Evolutionary conservation across 805 yeast genomes (phyloP).

Genomic region (Hanseniaspora occidentalis): DNA sequence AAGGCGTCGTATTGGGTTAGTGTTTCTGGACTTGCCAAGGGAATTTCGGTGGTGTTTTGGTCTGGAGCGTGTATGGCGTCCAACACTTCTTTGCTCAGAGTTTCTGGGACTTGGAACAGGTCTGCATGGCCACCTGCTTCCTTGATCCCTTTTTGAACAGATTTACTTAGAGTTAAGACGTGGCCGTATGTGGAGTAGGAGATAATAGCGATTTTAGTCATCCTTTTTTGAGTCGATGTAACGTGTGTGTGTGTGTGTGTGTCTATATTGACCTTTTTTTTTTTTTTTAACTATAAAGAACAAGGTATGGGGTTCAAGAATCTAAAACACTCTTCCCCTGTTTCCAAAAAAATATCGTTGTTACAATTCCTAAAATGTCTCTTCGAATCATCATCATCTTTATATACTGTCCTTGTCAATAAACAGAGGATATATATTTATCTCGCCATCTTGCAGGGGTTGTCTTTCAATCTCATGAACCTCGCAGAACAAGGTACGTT

Average conservation of each 20-base stretch:
- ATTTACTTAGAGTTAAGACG: conserved; percentile 52
- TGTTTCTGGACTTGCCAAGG: conserved; percentile 44
- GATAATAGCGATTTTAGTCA: conserved; percentile 34
- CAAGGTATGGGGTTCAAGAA: too few relatives aligned
- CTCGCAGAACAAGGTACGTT: too few relatives aligned
- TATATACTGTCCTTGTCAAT: too few relatives aligned
- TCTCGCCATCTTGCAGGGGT: too few relatives aligned
- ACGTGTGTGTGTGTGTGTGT: background rate
- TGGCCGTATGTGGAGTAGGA: conserved; percentile 75
- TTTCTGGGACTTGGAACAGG: conserved; percentile 66
- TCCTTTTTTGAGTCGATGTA: conserved; percentile 1
- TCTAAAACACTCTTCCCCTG: too few relatives aligned
- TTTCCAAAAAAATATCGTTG: too few relatives aligned
- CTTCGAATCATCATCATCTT: too few relatives aligned
- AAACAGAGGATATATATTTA: too few relatives aligned
- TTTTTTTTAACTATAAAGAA: too few relatives aligned
- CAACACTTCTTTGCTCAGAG: conserved; percentile 49
- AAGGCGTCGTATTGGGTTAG: conserved; percentile 58
- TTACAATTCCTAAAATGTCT: too few relatives aligned
- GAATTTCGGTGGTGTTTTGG: conserved; percentile 36
- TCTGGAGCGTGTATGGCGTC: conserved; percentile 52
- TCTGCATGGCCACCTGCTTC: conserved; percentile 58
- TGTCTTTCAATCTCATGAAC: too few relatives aligned
- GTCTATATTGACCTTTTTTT: too few relatives aligned
- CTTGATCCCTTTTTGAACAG: conserved; percentile 54